Base-by-base conservation (phyloP, 208 protist genomes). In the Crithidia sp. region DNA sequence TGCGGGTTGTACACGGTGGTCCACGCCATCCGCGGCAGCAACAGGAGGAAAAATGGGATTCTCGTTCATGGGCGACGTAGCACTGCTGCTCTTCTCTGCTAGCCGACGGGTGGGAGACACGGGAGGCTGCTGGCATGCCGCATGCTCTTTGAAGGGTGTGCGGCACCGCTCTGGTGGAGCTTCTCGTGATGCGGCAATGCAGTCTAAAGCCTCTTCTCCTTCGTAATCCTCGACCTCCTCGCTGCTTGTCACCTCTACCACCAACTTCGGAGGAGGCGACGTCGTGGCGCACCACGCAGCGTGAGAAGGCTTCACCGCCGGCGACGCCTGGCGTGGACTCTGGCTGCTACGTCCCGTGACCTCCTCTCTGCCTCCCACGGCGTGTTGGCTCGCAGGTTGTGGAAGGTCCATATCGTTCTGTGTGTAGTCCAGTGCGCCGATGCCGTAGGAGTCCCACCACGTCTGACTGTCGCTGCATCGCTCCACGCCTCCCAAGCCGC, bases 401-500 rank as follows among this genome's bases (percentile, higher is more conserved):
- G 7, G 2, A 14, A 67, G 63, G 49, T 66, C 67, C 37, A 68
- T 40, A 57, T 67, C 44, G 74, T 71, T 76, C 49, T 75, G 67
- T 40, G 68, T 80, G 49, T 65, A 77, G 49, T 71, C 50, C 16
- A 86, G 65, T 5, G 82, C 77, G 36, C 77, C 77, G 28, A 86
- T 74, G 41, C 82, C 82, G 52, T 81, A 82, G 4, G 62, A 71
- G 43, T 71, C 74, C 82, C 82, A 86, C 68, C 74, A 80, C 6
- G 53, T 60, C 7, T 77, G 44, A 14, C 60, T 52, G 57, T 17
- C 19, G 6, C 40, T 5, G 1, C 19, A 43, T 47, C 53, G 16
- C 19, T 5, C 45, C 39, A 6, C 37, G 1, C 13, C 5, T 3
- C 47, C 45, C 6, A 14, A 5, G 28, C 55, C 9, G 12, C 44